Conservation (phyloP, 495 filamentous ascomycete genomes). For the Penicillium arizonense region DNA sequence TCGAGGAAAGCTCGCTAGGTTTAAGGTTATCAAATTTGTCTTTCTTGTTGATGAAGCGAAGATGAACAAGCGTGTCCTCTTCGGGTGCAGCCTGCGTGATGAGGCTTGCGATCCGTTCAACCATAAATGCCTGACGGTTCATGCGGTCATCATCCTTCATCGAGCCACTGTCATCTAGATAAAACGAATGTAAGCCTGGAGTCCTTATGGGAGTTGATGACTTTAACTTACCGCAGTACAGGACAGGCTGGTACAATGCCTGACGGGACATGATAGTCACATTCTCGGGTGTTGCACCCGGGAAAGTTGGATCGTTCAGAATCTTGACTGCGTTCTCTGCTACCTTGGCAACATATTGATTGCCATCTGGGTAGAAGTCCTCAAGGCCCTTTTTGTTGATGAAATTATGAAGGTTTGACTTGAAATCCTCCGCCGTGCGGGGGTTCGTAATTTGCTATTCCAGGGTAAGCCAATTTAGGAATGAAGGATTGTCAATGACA, state of each 20-base stretch:
- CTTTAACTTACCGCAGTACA: background rate
- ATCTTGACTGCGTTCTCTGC: background rate
- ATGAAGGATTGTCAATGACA: background rate
- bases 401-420: background rate
- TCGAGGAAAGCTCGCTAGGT: background rate
- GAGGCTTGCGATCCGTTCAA: background rate
- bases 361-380: background rate
- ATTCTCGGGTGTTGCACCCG: background rate
- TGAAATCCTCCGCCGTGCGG: background rate
- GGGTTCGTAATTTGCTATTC: background rate
- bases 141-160: background rate
- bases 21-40: background rate
- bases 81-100: background rate
- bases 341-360: background rate
- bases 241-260: background rate
- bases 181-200: background rate
- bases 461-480: background rate
- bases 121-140: background rate
- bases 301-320: background rate
- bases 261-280: background rate
- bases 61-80: background rate
- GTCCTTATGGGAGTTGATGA: background rate
- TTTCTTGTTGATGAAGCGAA: conserved; percentile 1
- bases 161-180: conserved; percentile 1
- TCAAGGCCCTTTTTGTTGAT: background rate